Evolutionary conservation across 768 basidiomycete genomes (phyloP).

Genomic region (Tricholoma sp.): DNA sequence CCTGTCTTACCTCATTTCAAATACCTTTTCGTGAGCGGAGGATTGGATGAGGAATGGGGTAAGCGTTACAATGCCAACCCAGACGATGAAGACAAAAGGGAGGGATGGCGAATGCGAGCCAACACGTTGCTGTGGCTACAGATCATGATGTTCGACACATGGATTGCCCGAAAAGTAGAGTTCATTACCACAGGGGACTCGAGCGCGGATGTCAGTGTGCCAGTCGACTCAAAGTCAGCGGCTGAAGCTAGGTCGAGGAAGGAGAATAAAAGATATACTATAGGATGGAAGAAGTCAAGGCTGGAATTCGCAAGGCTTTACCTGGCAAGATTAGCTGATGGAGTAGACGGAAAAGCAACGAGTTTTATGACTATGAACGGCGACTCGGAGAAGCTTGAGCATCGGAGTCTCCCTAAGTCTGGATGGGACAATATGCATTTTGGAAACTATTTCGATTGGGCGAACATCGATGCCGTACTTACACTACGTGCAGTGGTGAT

Average conservation of each 20-base stretch:
- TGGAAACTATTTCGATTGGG: slow-evolving; percentile 5
- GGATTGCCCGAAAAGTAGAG: slow-evolving; percentile 14
- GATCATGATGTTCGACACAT: slow-evolving; percentile 16
- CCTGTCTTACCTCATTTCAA: slow-evolving; percentile 7
- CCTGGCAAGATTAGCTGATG: slow-evolving; percentile 8
- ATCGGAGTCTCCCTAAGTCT: background rate
- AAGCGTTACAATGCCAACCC: slow-evolving; percentile 1
- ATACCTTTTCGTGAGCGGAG: background rate
- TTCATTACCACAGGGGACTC: slow-evolving; percentile 5
- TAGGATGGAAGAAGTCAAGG: slow-evolving; percentile 6
- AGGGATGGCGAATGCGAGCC: slow-evolving; percentile 7
- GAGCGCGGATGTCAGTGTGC: slow-evolving; percentile 9
- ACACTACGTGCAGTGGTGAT: slow-evolving; percentile 12
- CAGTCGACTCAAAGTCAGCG: slow-evolving; percentile 5
- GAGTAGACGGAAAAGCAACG: background rate
- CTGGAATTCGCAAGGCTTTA: slow-evolving; percentile 5
- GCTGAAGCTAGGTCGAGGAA: background rate
- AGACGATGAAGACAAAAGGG: background rate
- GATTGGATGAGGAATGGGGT: background rate
- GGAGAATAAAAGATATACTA: background rate
- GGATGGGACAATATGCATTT: slow-evolving; percentile 6
- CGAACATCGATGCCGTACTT: slow-evolving; percentile 8
- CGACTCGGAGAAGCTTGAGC: too few species aligned
- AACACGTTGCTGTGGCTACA: slow-evolving; percentile 14
- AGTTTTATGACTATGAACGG: slow-evolving; percentile 8